phyloP scores from a whole-genome alignment of 306 rosid species.

The Lablab purpureus region DNA sequence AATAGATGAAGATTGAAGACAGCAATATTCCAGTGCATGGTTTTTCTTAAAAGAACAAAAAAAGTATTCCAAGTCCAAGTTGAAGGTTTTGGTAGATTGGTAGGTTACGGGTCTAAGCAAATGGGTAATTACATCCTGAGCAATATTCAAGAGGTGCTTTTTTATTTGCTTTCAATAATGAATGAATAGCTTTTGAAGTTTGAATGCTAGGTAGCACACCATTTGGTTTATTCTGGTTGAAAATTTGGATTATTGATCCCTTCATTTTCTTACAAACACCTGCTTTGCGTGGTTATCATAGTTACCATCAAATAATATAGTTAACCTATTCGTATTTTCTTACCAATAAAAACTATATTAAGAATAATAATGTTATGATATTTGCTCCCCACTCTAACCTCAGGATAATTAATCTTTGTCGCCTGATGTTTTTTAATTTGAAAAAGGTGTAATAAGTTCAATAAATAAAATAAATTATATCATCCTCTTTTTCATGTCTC shows the following conservation, averaged over 20 bases:
- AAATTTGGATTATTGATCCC: neutral
- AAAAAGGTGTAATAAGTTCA: too few species aligned
- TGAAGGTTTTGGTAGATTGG: neutral
- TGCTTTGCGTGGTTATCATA: too few species aligned
- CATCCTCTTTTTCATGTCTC: too few species aligned
- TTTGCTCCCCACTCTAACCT: too few species aligned
- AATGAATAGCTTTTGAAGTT: neutral
- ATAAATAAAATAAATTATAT: too few species aligned
- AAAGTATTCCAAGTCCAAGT: constrained; percentile 30
- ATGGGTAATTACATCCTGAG: constrained; percentile 19
- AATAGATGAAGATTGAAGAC: neutral
- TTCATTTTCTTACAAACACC: neutral
- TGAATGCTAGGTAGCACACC: neutral
- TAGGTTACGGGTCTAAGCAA: constrained; percentile 13
- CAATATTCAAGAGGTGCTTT: constrained; percentile 22
- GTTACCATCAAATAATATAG: too few species aligned
- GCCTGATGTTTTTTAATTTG: too few species aligned
- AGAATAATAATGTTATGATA: too few species aligned
- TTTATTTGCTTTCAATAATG: neutral
- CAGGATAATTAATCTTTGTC: too few species aligned
- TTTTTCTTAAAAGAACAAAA: neutral
- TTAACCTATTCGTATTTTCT: too few species aligned
- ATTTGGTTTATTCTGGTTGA: neutral
- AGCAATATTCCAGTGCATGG: neutral
- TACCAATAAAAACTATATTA: too few species aligned